Conservation (phyloP, 352 stramenopile genomes). For the Pythium scleroteichum region DNA sequence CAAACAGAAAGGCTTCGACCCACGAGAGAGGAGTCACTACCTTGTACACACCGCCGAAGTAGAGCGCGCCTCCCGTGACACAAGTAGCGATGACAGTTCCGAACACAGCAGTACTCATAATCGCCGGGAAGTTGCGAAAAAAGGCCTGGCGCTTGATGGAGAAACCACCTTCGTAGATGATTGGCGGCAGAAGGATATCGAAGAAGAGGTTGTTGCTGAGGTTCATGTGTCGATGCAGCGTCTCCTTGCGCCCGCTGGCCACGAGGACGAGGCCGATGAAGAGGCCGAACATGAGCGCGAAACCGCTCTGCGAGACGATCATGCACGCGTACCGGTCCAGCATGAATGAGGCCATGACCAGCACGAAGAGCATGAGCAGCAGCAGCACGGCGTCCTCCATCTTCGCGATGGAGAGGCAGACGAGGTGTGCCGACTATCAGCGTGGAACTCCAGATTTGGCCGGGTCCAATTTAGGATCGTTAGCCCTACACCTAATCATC, state of each 20-base stretch:
- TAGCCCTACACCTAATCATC: neutral
- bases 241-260: constrained; percentile 58
- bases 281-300: constrained; percentile 81
- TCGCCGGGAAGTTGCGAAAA: constrained; percentile 85
- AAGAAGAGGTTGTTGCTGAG: constrained; percentile 89
- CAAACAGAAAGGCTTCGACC: constrained; percentile 92
- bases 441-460: neutral
- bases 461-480: neutral
- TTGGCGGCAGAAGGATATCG: constrained; percentile 80
- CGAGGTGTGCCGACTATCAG: neutral
- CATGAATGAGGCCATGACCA: constrained; percentile 89
- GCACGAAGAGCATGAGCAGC: constrained; percentile 84
- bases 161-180: constrained; percentile 88
- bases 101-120: constrained; percentile 82
- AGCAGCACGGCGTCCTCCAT: constrained; percentile 87
- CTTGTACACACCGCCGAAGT: constrained; percentile 55
- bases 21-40: constrained; percentile 81
- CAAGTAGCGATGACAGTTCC: constrained; percentile 79
- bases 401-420: neutral
- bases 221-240: constrained; percentile 78
- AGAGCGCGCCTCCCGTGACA: constrained; percentile 75
- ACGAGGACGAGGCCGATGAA: constrained; percentile 72
- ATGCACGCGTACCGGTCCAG: constrained; percentile 84
- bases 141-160: constrained; percentile 85
- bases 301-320: constrained; percentile 84